Base-by-base conservation (phyloP, 2,329 filamentous ascomycete species). In the Xylariaceae sp. region DNA sequence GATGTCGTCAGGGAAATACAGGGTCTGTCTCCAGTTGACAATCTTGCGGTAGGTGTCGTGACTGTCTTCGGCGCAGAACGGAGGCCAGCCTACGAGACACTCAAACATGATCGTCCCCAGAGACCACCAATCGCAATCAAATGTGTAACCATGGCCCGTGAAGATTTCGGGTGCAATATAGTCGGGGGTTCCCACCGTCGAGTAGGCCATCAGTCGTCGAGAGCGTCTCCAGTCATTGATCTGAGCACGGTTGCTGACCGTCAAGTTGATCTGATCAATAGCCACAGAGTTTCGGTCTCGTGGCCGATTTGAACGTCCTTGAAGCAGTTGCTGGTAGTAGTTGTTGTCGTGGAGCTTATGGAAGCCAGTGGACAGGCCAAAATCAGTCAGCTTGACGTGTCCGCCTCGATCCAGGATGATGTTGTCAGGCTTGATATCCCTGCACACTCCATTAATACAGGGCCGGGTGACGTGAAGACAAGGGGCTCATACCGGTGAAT, bases 71-170 rank as follows among this genome's bases (percentile, higher is more conserved):
- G 94, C 93, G 71, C 94, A 99, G 82, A 99, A 99, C 31, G 94
- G 94, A 50, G 94, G 94, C 94, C 94, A 99, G 64, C 94, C 94
- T 56, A 99, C 91, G 61, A 99, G 80, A 72, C 94, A 99, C 73
- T 99, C 94, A 66, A 97, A 99, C 94, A 99, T 97, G 74, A 99
- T 99, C 42, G 94, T 97, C 48, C 94, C 94, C 45, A 99, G 82
- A 18, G 90, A 96, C 94, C 94, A 99, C 94, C 94, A 99, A 77
- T 99, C 94, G 70, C 94, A 99, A 69, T 95, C 88, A 66, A 93
- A 96, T 53, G 90, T 90, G 75, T 99, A 99, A 45, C 94, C 94
- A 66, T 96, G 89, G 16, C 93, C 92, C 43, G 90, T 95, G 72
- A 99, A 97, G 64, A 99, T 97, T 70, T 99, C 94, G 2, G 94